Conservation (phyloP, 805 yeast species). For the Saccharomyces mikatae region DNA sequence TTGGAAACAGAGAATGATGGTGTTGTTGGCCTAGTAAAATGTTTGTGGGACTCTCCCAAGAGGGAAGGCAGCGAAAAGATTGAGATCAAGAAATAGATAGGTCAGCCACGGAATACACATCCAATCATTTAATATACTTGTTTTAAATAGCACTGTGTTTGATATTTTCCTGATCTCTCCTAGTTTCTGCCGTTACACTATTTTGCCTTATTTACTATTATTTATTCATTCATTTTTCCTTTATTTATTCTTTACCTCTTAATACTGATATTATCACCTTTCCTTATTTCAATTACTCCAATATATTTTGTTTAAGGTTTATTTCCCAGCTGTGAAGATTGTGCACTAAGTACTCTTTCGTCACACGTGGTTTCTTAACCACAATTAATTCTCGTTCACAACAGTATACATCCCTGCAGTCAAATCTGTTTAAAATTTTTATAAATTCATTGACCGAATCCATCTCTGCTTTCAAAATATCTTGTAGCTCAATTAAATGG, state of each 20-base stretch:
- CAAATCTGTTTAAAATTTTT: conserved; percentile 9
- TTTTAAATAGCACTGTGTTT: background rate
- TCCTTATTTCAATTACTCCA: background rate
- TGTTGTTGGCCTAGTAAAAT: conserved; percentile 51
- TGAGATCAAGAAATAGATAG: background rate
- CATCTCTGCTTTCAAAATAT: conserved; percentile 12
- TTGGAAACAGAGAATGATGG: conserved; percentile 80
- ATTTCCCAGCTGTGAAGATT: conserved; percentile 13
- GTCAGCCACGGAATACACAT: background rate
- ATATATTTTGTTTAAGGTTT: conserved; percentile 11
- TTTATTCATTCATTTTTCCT: background rate
- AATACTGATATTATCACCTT: background rate
- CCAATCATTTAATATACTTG: background rate
- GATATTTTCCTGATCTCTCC: background rate
- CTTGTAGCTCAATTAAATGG: conserved; percentile 16
- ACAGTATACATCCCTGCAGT: conserved; percentile 25
- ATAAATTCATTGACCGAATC: conserved; percentile 17
- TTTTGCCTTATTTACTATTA: background rate
- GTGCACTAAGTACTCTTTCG: conserved; percentile 4
- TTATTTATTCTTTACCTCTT: conserved; percentile 3
- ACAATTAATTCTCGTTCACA: conserved; percentile 9
- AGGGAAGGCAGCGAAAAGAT: conserved; percentile 11
- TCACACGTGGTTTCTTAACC: background rate
- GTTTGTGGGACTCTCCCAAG: conserved; percentile 45
- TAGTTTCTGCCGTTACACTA: background rate